Percentiles rank a stretch among this genome's conserved stretches.
Evolutionary conservation across 2,329 filamentous ascomycete species (phyloP).

Genomic region (Pseudogymnoascus verrucosus): DNA sequence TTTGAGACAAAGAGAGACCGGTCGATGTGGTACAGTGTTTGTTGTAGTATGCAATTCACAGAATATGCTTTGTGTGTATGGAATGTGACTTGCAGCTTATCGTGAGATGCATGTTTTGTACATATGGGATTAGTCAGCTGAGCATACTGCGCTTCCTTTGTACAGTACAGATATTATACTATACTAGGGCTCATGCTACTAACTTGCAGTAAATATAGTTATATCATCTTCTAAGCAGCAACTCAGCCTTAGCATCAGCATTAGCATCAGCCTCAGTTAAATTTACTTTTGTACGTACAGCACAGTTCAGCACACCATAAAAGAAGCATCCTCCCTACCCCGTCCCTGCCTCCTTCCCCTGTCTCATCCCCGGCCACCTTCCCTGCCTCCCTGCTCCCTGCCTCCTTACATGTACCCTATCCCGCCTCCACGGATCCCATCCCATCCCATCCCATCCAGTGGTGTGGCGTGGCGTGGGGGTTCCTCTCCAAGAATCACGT

Average conservation of each 20-base stretch:
- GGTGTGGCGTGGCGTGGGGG: background rate
- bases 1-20: background rate
- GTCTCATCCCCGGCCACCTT: background rate
- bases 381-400: background rate
- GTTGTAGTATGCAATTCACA: too few relatives aligned
- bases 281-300: background rate
- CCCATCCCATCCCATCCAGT: background rate
- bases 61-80: background rate
- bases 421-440: background rate
- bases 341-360: background rate
- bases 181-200: too few relatives aligned
- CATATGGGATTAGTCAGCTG: background rate
- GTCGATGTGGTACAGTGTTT: background rate
- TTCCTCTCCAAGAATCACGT: background rate
- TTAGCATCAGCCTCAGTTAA: background rate
- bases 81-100: background rate
- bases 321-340: background rate
- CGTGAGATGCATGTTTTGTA: background rate
- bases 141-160: background rate
- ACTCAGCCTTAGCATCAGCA: too few relatives aligned
- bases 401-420: background rate
- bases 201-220: background rate
- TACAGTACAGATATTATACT: background rate
- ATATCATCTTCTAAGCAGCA: background rate
- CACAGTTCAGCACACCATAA: background rate